Conservation (phyloP, 148 eudicot species). For the Mesembryanthemum crystallinum region DNA sequence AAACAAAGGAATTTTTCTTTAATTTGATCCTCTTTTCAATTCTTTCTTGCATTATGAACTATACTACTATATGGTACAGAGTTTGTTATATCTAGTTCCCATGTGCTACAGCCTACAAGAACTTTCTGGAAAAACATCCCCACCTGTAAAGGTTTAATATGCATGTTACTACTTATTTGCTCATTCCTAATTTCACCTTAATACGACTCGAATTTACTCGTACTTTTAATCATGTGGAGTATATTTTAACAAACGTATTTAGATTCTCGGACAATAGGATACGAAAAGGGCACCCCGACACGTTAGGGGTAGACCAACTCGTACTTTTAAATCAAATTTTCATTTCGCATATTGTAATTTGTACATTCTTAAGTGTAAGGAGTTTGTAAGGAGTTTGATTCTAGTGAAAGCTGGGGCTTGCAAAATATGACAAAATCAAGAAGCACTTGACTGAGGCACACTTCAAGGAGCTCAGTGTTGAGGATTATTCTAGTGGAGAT, state of each 20-base stretch:
- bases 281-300: too few species aligned
- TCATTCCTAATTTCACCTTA: conserved; percentile 8
- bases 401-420: not conserved
- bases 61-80: not conserved
- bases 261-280: too few species aligned
- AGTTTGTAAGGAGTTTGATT: too few species aligned
- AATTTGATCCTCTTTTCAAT: not conserved
- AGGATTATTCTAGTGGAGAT: too few species aligned
- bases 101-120: conserved; percentile 11
- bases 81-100: conserved; percentile 9
- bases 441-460: too few species aligned
- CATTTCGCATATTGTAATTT: too few species aligned
- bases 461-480: not conserved
- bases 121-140: not conserved
- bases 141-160: conserved; percentile 16
- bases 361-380: too few species aligned
- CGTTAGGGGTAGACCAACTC: too few species aligned
- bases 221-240: too few species aligned
- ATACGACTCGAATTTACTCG: not conserved
- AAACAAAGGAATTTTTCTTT: not conserved
- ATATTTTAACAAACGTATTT: too few species aligned
- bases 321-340: too few species aligned
- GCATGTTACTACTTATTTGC: conserved; percentile 4
- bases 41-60: conserved; percentile 3
- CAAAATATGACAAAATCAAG: not conserved